A percentile compares a stretch with the other conserved stretches of the same genome.
phyloP scores from a whole-genome alignment of 2,329 filamentous ascomycete genomes.

The Phialophora tarda region DNA sequence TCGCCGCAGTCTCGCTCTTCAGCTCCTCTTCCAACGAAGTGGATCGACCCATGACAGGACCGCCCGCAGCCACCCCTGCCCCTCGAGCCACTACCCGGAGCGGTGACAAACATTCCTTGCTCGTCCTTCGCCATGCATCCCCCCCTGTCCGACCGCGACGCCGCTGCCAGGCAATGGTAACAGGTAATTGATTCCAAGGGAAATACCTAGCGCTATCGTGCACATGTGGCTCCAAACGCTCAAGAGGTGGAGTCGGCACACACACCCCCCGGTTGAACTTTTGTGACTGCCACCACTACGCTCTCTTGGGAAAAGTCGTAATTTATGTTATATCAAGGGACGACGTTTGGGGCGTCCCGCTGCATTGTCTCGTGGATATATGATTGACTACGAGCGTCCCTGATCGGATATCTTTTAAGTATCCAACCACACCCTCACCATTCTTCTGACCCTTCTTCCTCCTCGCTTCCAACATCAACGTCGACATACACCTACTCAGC shows the following conservation, averaged over 20 bases:
- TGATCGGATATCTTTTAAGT: slow-evolving; percentile 32
- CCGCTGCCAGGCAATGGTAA: slow-evolving; percentile 13
- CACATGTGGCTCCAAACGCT: slow-evolving; percentile 18
- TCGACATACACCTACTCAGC: neutral
- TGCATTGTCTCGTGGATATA: slow-evolving; percentile 25
- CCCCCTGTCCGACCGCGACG: slow-evolving; percentile 23
- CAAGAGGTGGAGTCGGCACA: slow-evolving; percentile 9
- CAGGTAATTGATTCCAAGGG: slow-evolving; percentile 17
- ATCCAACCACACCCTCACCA: slow-evolving; percentile 23
- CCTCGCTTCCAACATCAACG: slow-evolving; percentile 17
- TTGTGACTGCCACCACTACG: slow-evolving; percentile 28
- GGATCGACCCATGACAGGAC: slow-evolving; percentile 20
- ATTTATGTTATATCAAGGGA: slow-evolving; percentile 33
- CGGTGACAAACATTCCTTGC: slow-evolving; percentile 26
- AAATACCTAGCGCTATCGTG: slow-evolving; percentile 14
- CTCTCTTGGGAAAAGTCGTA: slow-evolving; percentile 30
- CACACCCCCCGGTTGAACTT: slow-evolving; percentile 34
- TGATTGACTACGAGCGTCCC: slow-evolving; percentile 29
- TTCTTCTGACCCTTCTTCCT: slow-evolving; percentile 16
- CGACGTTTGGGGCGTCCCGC: slow-evolving; percentile 33
- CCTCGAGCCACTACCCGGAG: slow-evolving; percentile 4
- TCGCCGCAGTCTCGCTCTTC: slow-evolving; percentile 16
- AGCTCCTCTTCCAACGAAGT: slow-evolving; percentile 25
- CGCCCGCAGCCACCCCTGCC: slow-evolving; percentile 14
- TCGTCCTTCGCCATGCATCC: slow-evolving; percentile 14